Evolutionary conservation across 495 filamentous ascomycete genomes (phyloP).

Genomic region (Lindgomyces ingoldianus): DNA sequence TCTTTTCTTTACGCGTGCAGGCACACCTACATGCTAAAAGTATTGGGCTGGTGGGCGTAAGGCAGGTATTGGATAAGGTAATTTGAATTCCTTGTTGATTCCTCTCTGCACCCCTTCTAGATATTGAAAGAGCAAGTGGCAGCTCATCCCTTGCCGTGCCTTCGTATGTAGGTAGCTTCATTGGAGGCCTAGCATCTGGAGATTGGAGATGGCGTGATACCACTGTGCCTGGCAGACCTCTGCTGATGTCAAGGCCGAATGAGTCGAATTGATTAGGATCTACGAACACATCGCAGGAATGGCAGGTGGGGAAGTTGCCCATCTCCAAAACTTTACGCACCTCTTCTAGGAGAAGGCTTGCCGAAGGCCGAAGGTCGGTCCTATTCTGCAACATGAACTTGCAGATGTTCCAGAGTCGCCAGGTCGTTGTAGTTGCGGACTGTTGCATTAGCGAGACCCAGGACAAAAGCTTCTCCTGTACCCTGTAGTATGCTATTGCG

Average conservation of each 20-base stretch:
- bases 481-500: constrained; percentile 13
- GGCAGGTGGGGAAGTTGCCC: not conserved
- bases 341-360: constrained; percentile 2
- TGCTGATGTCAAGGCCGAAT: not conserved
- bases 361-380: constrained; percentile 14
- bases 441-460: constrained; percentile 16
- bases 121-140: not conserved
- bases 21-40: not conserved
- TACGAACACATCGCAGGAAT: not conserved
- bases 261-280: not conserved
- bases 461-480: constrained; percentile 1
- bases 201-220: not conserved
- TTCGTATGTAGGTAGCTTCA: not conserved
- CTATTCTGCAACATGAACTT: constrained; percentile 20
- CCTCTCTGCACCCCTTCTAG: not conserved
- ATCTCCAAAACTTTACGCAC: constrained; percentile 9
- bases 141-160: not conserved
- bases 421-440: not conserved
- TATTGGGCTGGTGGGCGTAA: not conserved
- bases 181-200: not conserved
- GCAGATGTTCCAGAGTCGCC: constrained; percentile 22
- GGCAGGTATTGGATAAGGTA: not conserved
- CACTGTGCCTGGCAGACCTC: not conserved
- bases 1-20: constrained; percentile 3
- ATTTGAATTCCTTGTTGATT: not conserved